Conservation (phyloP, 2,329 filamentous ascomycete species). For the Magnaporthiopsis incrustans region DNA sequence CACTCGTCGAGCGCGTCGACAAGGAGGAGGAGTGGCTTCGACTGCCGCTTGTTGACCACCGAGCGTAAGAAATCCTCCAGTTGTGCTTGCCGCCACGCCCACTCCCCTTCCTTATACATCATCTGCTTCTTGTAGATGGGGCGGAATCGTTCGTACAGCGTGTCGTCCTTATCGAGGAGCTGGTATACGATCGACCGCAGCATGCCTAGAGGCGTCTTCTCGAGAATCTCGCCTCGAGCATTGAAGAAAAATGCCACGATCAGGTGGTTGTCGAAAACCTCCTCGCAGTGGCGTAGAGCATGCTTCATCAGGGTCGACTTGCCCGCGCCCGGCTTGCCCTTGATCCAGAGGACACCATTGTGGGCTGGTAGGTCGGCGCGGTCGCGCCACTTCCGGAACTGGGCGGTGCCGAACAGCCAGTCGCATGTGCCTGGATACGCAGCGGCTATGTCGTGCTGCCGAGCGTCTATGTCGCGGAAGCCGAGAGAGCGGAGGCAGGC, state of each 20-base stretch:
- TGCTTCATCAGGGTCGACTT: constrained; percentile 24
- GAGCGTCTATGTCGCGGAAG: constrained; percentile 1
- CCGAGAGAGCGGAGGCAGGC: neutral
- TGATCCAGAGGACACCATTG: constrained; percentile 28
- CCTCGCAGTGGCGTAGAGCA: constrained; percentile 15
- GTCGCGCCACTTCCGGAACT: constrained; percentile 27
- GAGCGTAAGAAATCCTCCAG: too few relatives aligned
- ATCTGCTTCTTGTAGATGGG: neutral
- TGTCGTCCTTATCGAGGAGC: constrained; percentile 18
- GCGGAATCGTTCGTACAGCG: constrained; percentile 12
- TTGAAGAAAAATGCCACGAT: constrained; percentile 26
- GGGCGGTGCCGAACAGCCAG: constrained; percentile 16
- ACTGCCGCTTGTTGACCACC: too few relatives aligned
- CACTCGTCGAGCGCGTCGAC: constrained; percentile 29
- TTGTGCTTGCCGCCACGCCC: too few relatives aligned
- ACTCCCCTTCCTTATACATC: constrained; percentile 11
- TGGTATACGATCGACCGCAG: constrained; percentile 26
- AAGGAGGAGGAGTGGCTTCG: constrained; percentile 16
- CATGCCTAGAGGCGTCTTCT: constrained; percentile 24
- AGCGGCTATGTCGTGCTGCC: neutral
- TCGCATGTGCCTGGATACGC: constrained; percentile 1
- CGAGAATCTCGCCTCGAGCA: constrained; percentile 21
- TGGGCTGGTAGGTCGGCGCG: constrained; percentile 17
- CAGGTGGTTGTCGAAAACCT: neutral
- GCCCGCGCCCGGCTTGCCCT: constrained; percentile 24